Conservation (phyloP, 148 eudicot genomes). For the Pouteria glomerata region DNA sequence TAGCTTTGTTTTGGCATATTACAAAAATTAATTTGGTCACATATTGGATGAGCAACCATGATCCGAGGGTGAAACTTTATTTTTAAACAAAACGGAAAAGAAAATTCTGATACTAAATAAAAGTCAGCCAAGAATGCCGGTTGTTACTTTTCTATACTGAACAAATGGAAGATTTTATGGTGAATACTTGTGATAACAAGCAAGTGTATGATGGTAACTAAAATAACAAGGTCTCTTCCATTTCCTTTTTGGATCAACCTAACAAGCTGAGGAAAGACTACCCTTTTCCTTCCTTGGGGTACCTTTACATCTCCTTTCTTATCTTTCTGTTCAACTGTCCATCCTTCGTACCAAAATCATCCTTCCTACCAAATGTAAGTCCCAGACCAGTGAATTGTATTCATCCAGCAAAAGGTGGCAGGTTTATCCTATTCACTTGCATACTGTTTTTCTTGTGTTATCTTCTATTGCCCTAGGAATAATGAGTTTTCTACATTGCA, state of each 20-base stretch:
- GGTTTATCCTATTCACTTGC: not conserved
- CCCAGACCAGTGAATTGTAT: not conserved
- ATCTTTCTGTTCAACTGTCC: not conserved
- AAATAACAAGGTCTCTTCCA: not conserved
- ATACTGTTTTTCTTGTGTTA: not conserved
- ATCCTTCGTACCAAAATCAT: not conserved
- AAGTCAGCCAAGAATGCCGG: not conserved
- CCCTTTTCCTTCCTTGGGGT: not conserved
- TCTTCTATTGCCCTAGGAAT: not conserved
- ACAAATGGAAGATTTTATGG: too few relatives aligned
- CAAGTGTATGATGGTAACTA: not conserved
- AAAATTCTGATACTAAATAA: not conserved
- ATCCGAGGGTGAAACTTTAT: not conserved
- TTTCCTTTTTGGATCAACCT: not conserved
- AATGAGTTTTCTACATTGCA: not conserved
- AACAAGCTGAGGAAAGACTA: not conserved
- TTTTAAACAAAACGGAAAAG: not conserved
- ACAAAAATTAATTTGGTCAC: not conserved
- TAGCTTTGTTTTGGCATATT: constrained; percentile 6
- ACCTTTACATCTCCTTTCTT: not conserved
- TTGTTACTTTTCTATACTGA: too few relatives aligned
- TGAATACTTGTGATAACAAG: not conserved
- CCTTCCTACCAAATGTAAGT: not conserved
- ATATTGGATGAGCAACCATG: not conserved
- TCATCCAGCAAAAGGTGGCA: not conserved